Conservation (phyloP, 176 grass and related monocot species). For the Phragmites australis region DNA sequence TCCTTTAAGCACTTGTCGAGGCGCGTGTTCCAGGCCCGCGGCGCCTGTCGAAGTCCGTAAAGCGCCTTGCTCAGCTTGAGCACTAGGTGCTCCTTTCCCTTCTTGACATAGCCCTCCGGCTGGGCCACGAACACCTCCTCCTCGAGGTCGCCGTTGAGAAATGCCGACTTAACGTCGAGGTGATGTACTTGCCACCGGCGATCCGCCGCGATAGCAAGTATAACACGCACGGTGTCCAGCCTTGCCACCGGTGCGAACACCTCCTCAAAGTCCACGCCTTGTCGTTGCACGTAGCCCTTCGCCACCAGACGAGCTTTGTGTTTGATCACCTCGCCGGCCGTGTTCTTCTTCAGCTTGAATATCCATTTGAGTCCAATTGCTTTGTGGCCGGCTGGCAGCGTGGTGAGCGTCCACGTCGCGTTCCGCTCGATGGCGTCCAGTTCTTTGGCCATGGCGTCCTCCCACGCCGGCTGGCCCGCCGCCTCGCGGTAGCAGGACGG, state of each 20-base stretch:
- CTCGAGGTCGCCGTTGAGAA: background rate
- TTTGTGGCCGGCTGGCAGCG: background rate
- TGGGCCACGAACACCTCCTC: background rate
- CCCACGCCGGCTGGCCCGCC: rapidly evolving
- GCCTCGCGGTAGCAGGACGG: background rate
- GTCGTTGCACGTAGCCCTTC: rapidly evolving
- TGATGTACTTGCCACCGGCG: background rate
- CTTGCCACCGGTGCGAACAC: background rate
- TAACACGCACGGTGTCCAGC: background rate
- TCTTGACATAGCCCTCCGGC: rapidly evolving
- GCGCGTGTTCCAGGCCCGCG: rapidly evolving
- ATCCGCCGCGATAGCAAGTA: background rate
- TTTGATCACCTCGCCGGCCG: background rate
- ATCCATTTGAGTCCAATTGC: background rate
- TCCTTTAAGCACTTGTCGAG: background rate
- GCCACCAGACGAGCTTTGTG: background rate
- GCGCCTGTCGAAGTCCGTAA: rapidly evolving
- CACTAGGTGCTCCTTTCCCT: background rate
- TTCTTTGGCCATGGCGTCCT: background rate
- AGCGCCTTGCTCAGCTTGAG: background rate
- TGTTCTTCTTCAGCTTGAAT: background rate
- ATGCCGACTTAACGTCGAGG: background rate
- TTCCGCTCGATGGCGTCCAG: background rate
- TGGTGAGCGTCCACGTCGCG: background rate
- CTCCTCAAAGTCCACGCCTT: background rate